phyloP scores from a whole-genome alignment of 805 yeast genomes.

The Sugiyamaella smithiae region DNA sequence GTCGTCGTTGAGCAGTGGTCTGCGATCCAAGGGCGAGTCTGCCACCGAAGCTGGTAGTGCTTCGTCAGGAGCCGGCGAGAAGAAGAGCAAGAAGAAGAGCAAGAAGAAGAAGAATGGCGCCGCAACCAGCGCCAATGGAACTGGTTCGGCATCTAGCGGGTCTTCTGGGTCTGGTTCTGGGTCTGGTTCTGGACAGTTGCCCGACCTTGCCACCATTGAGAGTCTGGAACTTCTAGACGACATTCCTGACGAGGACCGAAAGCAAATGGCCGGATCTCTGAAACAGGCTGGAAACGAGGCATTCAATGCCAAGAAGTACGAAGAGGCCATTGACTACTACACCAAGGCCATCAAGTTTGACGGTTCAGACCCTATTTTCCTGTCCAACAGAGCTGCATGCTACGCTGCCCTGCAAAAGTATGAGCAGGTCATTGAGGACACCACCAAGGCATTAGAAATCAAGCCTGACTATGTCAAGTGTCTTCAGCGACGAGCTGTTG shows the following conservation, averaged over 20 bases:
- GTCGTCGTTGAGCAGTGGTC: background rate
- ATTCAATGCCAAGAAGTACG: constrained; percentile 67
- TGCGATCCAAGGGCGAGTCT: background rate
- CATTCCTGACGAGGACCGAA: constrained; percentile 35
- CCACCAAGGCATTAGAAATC: constrained; percentile 78
- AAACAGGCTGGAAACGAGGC: constrained; percentile 86
- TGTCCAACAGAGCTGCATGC: constrained; percentile 96
- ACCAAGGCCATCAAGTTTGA: constrained; percentile 71
- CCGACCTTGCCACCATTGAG: constrained; percentile 37
- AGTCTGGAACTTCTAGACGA: constrained; percentile 25
- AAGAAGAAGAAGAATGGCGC: constrained; percentile 19
- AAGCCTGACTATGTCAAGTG: constrained; percentile 92
- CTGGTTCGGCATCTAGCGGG: constrained; percentile 10
- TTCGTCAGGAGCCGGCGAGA: constrained; percentile 13
- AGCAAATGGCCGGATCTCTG: constrained; percentile 61
- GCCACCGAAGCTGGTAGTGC: constrained; percentile 33
- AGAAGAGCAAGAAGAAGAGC: constrained; percentile 19
- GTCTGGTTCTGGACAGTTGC: constrained; percentile 25
- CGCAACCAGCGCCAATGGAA: constrained; percentile 9
- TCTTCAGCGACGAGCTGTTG: constrained; percentile 86
- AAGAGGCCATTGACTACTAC: constrained; percentile 77
- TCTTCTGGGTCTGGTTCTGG: constrained; percentile 19
- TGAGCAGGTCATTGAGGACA: constrained; percentile 83
- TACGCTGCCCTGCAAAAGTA: constrained; percentile 76
- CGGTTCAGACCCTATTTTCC: constrained; percentile 75